A percentile compares a stretch with the other conserved stretches of the same genome.
Evolutionary conservation across 2,329 filamentous ascomycete genomes (phyloP).

Genomic region (Sarocladium strictum): DNA sequence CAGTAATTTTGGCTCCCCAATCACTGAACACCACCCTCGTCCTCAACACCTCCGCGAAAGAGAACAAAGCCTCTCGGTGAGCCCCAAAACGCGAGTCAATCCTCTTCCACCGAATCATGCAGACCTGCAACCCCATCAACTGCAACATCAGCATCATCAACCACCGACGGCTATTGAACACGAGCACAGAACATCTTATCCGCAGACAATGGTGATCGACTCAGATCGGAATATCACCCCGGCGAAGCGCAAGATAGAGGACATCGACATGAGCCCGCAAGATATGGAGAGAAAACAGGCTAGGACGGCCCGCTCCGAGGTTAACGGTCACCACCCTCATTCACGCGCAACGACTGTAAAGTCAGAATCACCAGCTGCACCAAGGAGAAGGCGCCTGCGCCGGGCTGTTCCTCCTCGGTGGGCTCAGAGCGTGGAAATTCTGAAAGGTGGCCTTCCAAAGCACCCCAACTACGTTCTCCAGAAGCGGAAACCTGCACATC

Average conservation of each 20-base stretch:
- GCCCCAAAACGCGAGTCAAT: constrained; percentile 65
- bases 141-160: constrained; percentile 4
- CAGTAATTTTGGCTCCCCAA: constrained; percentile 37
- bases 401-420: constrained; percentile 39
- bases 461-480: constrained; percentile 41
- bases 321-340: constrained; percentile 32
- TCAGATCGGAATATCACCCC: constrained; percentile 28
- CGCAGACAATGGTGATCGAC: constrained; percentile 23
- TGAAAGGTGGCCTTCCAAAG: constrained; percentile 31
- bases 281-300: constrained; percentile 45
- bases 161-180: constrained; percentile 14
- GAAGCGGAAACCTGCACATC: constrained; percentile 26
- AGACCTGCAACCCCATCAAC: neutral
- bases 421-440: constrained; percentile 35
- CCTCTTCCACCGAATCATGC: constrained; percentile 2
- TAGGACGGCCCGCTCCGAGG: constrained; percentile 43
- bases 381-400: constrained; percentile 33
- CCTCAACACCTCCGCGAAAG: constrained; percentile 48
- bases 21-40: constrained; percentile 34
- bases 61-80: constrained; percentile 68
- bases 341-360: constrained; percentile 10
- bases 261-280: constrained; percentile 37
- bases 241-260: constrained; percentile 34
- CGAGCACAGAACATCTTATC: constrained; percentile 18
- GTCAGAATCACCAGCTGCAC: constrained; percentile 26